Percentiles rank a stretch among this genome's conserved stretches.
Evolutionary conservation across 768 basidiomycete species (phyloP).

Genomic region (Termitomyces sp.): DNA sequence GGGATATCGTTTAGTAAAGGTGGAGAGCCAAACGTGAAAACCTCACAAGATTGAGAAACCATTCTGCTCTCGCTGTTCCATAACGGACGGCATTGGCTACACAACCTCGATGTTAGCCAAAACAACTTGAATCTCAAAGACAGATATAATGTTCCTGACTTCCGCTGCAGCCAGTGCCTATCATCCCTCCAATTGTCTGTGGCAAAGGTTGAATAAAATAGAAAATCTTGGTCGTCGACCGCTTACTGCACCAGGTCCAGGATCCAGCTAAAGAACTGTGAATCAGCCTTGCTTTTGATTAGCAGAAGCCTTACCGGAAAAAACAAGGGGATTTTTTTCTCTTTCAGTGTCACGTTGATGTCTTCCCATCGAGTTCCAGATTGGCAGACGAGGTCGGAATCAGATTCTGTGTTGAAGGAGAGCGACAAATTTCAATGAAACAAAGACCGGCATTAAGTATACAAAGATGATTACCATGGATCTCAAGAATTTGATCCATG

Average conservation of each 20-base stretch:
- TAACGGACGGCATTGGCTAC: constrained; percentile 79
- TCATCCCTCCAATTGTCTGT: constrained; percentile 85
- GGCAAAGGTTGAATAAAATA: constrained; percentile 1
- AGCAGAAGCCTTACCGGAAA: constrained; percentile 61
- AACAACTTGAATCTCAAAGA: background rate
- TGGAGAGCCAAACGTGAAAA: background rate
- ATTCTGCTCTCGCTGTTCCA: constrained; percentile 84
- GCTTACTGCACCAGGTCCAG: constrained; percentile 64
- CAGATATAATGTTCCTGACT: constrained; percentile 41
- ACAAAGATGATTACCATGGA: constrained; percentile 51
- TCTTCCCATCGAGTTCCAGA: constrained; percentile 77
- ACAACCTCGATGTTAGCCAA: background rate
- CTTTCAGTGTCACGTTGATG: constrained; percentile 63
- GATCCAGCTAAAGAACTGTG: constrained; percentile 49
- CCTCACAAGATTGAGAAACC: constrained; percentile 78
- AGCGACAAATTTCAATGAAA: background rate
- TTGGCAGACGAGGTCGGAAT: constrained; percentile 74
- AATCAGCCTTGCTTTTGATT: background rate
- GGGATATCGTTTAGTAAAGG: constrained; percentile 18
- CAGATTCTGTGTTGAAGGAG: constrained; percentile 40
- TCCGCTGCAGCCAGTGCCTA: constrained; percentile 81
- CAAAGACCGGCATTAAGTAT: background rate
- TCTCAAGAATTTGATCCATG: constrained; percentile 78
- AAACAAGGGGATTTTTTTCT: constrained; percentile 72
- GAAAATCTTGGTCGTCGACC: background rate